phyloP scores from a whole-genome alignment of 768 basidiomycete species.

The Fomitopsis pulvina region DNA sequence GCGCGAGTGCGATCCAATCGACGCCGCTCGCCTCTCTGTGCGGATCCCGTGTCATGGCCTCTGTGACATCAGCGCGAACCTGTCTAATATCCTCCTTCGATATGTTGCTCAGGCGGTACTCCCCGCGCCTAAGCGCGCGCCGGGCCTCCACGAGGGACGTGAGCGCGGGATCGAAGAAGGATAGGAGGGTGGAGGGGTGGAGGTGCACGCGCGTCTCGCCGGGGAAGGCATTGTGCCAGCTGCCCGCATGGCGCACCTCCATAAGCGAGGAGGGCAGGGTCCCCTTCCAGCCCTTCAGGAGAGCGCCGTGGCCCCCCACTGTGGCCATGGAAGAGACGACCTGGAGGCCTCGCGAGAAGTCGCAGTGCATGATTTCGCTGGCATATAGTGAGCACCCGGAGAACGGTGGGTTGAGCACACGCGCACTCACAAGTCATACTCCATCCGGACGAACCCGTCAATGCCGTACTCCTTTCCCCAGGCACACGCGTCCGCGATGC shows the following conservation, averaged over 20 bases:
- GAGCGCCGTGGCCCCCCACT: too few species aligned
- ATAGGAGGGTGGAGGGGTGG: not conserved
- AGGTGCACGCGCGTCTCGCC: not conserved
- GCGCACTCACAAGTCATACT: not conserved
- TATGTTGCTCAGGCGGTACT: not conserved
- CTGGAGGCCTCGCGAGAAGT: not conserved
- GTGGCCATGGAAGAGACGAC: not conserved
- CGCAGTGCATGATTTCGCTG: not conserved
- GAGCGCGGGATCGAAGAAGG: not conserved
- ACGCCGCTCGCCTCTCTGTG: not conserved
- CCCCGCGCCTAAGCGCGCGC: not conserved
- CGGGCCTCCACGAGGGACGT: not conserved
- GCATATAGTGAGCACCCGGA: not conserved
- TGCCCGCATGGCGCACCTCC: not conserved
- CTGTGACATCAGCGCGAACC: not conserved
- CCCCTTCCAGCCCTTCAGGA: too few species aligned
- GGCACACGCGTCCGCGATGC: not conserved
- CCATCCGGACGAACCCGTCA: not conserved
- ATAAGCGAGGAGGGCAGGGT: not conserved
- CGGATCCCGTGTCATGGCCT: not conserved
- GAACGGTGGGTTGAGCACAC: not conserved
- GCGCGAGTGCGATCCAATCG: not conserved
- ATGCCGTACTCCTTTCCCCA: not conserved
- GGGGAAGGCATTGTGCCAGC: not conserved
- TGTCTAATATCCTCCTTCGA: not conserved